Percentiles rank a stretch among this genome's conserved stretches.
These are phyloP conservation scores for Medicago arabica DNA, from an alignment of 306 rosid species.

Conservation along the genomic window DNA sequence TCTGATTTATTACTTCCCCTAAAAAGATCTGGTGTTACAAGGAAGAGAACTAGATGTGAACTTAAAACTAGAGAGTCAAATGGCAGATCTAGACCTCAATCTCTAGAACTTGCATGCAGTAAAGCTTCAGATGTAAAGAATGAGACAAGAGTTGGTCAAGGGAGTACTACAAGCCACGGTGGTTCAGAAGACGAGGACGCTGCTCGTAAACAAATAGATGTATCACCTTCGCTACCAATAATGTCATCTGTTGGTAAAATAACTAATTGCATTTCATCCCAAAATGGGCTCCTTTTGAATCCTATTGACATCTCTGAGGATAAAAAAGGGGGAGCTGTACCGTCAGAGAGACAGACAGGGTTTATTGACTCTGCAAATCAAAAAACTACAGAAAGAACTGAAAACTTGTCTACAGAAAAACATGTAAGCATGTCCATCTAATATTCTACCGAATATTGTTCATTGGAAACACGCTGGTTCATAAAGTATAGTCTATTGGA, in stretches of 20 bases:
- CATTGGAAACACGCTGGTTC: conserved; percentile 33
- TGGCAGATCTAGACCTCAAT: conserved; percentile 43
- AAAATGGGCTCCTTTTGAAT: conserved; percentile 45
- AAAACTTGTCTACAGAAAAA: conserved; percentile 49
- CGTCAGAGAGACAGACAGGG: conserved; percentile 40
- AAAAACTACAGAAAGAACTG: conserved; percentile 43
- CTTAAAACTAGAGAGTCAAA: conserved; percentile 42
- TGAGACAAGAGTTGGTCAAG: conserved; percentile 43
- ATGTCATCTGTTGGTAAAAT: conserved; percentile 41
- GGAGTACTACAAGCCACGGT: conserved; percentile 36
- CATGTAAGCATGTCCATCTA: conserved; percentile 52
- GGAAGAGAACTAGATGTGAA: conserved; percentile 72
- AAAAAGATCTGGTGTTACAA: conserved; percentile 44
- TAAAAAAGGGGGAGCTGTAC: conserved; percentile 38
- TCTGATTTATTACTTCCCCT: conserved; percentile 47
- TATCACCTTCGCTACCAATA: conserved; percentile 32
- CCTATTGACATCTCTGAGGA: conserved; percentile 44
- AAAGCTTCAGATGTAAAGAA: conserved; percentile 45
- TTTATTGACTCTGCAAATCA: conserved; percentile 39
- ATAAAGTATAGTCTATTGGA: not conserved
- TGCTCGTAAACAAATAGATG: conserved; percentile 35
- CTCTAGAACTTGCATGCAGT: conserved; percentile 47
- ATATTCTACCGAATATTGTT: conserved; percentile 16
- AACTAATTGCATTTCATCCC: conserved; percentile 45
- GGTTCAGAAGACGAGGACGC: conserved; percentile 40